Percentiles rank a stretch among this genome's conserved stretches.
Evolutionary conservation across 1,284 basidiomycete genomes (phyloP).

Genomic region (Rhodofomes roseus): DNA sequence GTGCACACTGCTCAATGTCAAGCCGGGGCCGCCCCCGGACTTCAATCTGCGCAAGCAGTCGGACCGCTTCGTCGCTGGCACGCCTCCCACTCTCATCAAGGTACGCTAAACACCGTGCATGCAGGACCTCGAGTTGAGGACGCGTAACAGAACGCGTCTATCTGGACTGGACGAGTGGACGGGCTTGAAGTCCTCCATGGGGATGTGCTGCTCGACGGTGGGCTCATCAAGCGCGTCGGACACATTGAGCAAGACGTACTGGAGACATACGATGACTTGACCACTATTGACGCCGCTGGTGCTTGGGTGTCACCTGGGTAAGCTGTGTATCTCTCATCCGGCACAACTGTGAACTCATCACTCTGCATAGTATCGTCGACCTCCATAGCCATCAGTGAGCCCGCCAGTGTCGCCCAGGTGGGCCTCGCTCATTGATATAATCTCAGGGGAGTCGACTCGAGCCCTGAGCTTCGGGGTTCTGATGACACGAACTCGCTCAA

Average conservation of each 20-base stretch:
- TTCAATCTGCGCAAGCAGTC: slow-evolving; percentile 41
- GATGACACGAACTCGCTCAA: slow-evolving; percentile 36
- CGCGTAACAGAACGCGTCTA: slow-evolving; percentile 43
- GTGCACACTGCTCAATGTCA: slow-evolving; percentile 13
- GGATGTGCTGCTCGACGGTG: slow-evolving; percentile 34
- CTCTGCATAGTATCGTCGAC: slow-evolving; percentile 42
- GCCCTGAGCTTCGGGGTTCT: slow-evolving; percentile 32
- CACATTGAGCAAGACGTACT: slow-evolving; percentile 11
- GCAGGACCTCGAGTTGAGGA: not conserved
- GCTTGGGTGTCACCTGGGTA: slow-evolving; percentile 40
- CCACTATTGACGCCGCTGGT: slow-evolving; percentile 28
- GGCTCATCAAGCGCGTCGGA: slow-evolving; percentile 33
- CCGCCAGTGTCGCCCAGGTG: too few species aligned
- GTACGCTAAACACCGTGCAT: not conserved
- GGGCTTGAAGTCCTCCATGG: slow-evolving; percentile 32
- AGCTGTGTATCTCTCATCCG: not conserved
- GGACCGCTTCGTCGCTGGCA: slow-evolving; percentile 50
- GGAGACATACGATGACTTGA: slow-evolving; percentile 14
- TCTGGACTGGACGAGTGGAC: slow-evolving; percentile 47
- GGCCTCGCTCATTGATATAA: slow-evolving; percentile 25
- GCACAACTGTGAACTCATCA: not conserved
- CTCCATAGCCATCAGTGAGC: slow-evolving; percentile 35
- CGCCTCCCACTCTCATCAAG: slow-evolving; percentile 43
- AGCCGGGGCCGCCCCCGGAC: slow-evolving; percentile 35
- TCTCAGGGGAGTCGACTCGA: slow-evolving; percentile 50